Evolutionary conservation across 2,329 filamentous ascomycete species (phyloP).

Genomic region (Cryphonectria naterciae): DNA sequence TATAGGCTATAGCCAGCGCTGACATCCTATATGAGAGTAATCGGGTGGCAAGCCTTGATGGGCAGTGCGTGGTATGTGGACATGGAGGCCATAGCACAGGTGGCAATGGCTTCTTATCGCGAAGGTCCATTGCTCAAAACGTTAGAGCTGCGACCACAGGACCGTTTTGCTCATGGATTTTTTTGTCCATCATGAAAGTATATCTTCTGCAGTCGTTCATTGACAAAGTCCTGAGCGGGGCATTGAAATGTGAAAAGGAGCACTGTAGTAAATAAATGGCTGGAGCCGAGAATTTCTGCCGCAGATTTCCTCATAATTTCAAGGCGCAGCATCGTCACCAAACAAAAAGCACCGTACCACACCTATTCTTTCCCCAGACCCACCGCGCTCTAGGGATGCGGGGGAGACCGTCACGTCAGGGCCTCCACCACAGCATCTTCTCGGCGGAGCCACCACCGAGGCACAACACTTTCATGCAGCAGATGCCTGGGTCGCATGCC

Average conservation of each 20-base stretch:
- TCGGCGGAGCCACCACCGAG: slow-evolving; percentile 14
- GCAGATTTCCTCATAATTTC: background rate
- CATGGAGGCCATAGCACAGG: background rate
- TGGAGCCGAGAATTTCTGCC: background rate
- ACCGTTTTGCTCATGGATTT: background rate
- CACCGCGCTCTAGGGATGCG: slow-evolving; percentile 3
- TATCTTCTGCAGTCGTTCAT: background rate
- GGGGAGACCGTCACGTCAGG: background rate
- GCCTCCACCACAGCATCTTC: background rate
- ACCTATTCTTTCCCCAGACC: background rate
- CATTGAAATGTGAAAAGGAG: background rate
- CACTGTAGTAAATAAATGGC: background rate
- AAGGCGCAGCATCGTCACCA: background rate
- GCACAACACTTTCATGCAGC: background rate
- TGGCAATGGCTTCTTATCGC: background rate
- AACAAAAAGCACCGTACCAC: background rate
- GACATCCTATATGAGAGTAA: background rate
- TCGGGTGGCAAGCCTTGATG: background rate
- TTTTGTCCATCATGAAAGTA: background rate
- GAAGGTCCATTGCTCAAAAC: background rate
- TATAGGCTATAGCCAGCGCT: background rate
- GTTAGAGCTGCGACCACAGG: background rate
- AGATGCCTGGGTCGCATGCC: background rate
- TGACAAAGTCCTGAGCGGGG: background rate
- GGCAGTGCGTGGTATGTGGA: background rate